Conservation (phyloP, 345 rosid species). For the Populus simonii region DNA sequence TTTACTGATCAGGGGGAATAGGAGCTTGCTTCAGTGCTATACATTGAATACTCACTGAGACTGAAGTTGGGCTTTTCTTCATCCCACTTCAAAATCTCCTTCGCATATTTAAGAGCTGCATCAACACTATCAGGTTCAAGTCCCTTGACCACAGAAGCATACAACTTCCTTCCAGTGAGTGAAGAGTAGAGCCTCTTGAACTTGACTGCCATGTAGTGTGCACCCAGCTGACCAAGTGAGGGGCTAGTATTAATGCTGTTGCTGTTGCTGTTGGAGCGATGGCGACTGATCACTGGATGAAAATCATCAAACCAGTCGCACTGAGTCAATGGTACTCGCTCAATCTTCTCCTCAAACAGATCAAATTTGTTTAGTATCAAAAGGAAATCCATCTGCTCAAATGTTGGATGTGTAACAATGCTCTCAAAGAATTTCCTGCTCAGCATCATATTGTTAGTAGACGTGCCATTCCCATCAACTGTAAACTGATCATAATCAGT, state of each 20-base stretch:
- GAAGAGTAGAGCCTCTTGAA: slow-evolving; percentile 77
- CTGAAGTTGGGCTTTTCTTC: slow-evolving; percentile 69
- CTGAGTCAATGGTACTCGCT: slow-evolving; percentile 51
- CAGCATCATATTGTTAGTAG: slow-evolving; percentile 68
- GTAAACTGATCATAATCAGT: slow-evolving; percentile 73
- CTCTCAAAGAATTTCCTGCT: slow-evolving; percentile 78
- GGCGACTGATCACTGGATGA: slow-evolving; percentile 66
- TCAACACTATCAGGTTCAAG: slow-evolving; percentile 60
- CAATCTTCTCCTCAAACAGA: slow-evolving; percentile 77
- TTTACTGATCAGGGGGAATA: slow-evolving; percentile 29
- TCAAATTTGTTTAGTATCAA: slow-evolving; percentile 79
- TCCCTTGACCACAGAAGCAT: slow-evolving; percentile 63
- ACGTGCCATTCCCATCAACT: slow-evolving; percentile 46
- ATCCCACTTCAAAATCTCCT: slow-evolving; percentile 92
- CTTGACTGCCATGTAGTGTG: slow-evolving; percentile 78
- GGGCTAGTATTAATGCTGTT: slow-evolving; percentile 65
- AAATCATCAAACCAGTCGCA: slow-evolving; percentile 96
- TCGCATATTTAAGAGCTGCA: slow-evolving; percentile 58
- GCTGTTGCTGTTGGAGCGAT: slow-evolving; percentile 38
- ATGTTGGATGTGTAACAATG: slow-evolving; percentile 77
- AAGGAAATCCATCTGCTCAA: slow-evolving; percentile 87
- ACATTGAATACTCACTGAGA: slow-evolving; percentile 49
- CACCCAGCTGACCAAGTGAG: slow-evolving; percentile 72
- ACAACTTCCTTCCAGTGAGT: slow-evolving; percentile 68
- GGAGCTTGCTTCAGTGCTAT: slow-evolving; percentile 58